Evolutionary conservation across 2,329 filamentous ascomycete species (phyloP), one percentile per base, ranked within the genome.

Genomic region (Ophiocordyceps australis): DNA sequence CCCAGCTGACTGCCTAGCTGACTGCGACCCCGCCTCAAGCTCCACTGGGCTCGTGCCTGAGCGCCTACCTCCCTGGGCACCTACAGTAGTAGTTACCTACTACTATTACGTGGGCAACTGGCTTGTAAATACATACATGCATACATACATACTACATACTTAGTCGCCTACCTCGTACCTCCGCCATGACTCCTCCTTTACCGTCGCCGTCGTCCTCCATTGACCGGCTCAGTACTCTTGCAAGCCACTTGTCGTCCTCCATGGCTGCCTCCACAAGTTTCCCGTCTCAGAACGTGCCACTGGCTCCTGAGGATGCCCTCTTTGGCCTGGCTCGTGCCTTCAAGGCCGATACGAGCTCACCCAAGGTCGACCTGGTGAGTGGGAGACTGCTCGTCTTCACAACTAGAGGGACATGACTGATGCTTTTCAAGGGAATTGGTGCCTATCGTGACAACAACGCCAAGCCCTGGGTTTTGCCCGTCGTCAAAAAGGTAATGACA

Each of bases 391-490:
- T 6, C 11, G n/a, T 6, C n/a, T 6, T 14, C 5, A 10, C 17
- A 14, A 17, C 2, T 14, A 11, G 5, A 15, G 4, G 6, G 9
- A 4, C 11, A 9, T 24, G 12, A 20, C 24, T n/a, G 6, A 9
- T 16, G 5, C 9, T 5, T n/a, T 5, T 8, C 30, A n/a, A 70
- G 66, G 70, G 70, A 30, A 73, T 95, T 57, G 89, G 89, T 40
- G 89, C 89, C 31, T 98, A 98, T 57, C 69, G 89, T 48, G 89
- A 93, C 46, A 65, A 95, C 57, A 77, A 85, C 47, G 86, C 83
- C 33, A 95, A 95, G 61, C 89, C 89, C 4, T 98, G 89, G 89
- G 74, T 98, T 33, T 57, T 98, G 35, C 86, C 89, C 13, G 86
- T 95, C 3, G 86, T 95, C 33, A 91, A 82, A 59, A 91, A 92